Evolutionary conservation across 805 yeast genomes (phyloP).

Genomic region (Limtongozyma cylindracea): DNA sequence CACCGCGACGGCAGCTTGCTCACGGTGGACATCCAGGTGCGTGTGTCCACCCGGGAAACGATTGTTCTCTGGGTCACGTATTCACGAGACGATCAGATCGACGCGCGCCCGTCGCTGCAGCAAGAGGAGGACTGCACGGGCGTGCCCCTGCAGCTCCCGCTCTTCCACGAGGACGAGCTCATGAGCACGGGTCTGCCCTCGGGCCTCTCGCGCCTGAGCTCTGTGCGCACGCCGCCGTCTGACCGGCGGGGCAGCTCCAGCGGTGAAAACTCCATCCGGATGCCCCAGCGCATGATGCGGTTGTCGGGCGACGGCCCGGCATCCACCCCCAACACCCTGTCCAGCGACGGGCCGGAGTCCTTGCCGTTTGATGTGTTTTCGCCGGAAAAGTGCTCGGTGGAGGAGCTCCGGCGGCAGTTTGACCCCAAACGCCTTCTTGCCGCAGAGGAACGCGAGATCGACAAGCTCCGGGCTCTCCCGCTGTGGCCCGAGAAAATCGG

Average conservation of each 20-base stretch:
- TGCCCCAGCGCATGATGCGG: constrained; percentile 5
- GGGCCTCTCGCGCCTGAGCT: constrained; percentile 9
- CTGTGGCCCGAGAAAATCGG: constrained; percentile 34
- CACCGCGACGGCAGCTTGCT: constrained; percentile 47
- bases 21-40: constrained; percentile 54
- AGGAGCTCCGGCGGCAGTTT: too few species aligned
- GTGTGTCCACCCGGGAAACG: constrained; percentile 34
- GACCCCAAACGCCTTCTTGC: too few species aligned
- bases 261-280: constrained; percentile 6
- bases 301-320: too few species aligned
- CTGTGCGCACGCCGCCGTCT: constrained; percentile 9
- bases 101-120: too few species aligned
- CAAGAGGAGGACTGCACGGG: too few species aligned
- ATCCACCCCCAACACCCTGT: too few species aligned
- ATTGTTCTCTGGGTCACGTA: constrained; percentile 72
- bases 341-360: too few species aligned
- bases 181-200: constrained; percentile 8
- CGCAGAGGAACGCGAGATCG: constrained; percentile 18
- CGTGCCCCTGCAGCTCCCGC: constrained; percentile 30
- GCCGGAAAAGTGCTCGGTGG: constrained; percentile 8
- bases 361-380: too few species aligned
- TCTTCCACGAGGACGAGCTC: constrained; percentile 12
- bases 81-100: too few species aligned
- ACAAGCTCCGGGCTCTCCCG: constrained; percentile 6
- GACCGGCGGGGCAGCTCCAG: too few species aligned